A percentile compares a stretch with the other conserved stretches of the same genome.
phyloP scores from a whole-genome alignment of 768 basidiomycete genomes.

The Strobilomyces confusus region DNA sequence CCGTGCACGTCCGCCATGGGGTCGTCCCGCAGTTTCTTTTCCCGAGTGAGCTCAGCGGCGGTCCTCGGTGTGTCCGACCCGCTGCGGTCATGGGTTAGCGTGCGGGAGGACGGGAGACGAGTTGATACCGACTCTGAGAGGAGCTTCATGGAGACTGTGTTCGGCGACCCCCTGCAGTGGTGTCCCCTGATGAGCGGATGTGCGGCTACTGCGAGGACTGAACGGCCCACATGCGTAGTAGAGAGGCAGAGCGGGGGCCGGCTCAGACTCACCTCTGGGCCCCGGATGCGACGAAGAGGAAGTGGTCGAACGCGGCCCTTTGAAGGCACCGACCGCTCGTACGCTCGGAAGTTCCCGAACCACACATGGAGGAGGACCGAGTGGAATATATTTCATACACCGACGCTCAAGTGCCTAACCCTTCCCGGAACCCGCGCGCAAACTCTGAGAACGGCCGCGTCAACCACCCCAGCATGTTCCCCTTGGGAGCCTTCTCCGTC shows the following conservation, averaged over 20 bases:
- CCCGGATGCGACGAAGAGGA: too few relatives aligned
- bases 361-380: conserved; percentile 5
- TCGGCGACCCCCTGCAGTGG: conserved; percentile 27
- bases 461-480: conserved; percentile 55
- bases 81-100: conserved; percentile 19
- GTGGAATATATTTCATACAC: conserved; percentile 1
- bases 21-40: conserved; percentile 50
- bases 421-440: conserved; percentile 64
- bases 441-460: conserved; percentile 61
- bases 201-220: conserved; percentile 6
- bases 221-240: conserved; percentile 19
- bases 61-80: conserved; percentile 30
- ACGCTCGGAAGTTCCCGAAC: conserved; percentile 29
- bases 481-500: conserved; percentile 40
- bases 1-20: conserved; percentile 49
- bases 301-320: too few relatives aligned
- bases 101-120: neutral
- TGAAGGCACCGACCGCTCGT: neutral
- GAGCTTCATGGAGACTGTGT: conserved; percentile 19
- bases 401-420: conserved; percentile 30
- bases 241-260: neutral
- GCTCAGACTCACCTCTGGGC: too few relatives aligned
- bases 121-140: conserved; percentile 19
- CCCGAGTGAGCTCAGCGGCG: conserved; percentile 44
- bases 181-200: conserved; percentile 19